These are phyloP conservation scores for Wallacemonas sp. DNA, from an alignment of 208 protist species.

Conservation along the genomic window DNA sequence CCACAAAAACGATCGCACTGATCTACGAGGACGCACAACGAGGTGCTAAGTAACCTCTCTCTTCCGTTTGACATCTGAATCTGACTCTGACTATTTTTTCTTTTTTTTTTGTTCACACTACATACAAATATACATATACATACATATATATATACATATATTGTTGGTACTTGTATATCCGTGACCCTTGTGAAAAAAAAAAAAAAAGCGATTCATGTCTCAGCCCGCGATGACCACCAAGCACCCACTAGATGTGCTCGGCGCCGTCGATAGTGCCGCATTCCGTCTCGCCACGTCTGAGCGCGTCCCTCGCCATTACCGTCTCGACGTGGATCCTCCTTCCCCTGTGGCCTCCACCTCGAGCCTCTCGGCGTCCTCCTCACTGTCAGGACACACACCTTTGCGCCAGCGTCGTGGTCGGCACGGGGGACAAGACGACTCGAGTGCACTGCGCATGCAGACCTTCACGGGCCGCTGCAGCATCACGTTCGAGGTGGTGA, in stretches of 20 bases:
- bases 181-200: no score
- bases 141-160: not conserved
- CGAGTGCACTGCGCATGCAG: not conserved
- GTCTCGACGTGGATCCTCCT: conserved; percentile 6
- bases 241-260: not conserved
- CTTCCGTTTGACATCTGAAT: no score
- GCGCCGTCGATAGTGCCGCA: not conserved
- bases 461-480: conserved; percentile 27
- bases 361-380: not conserved
- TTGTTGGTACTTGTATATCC: no score
- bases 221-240: not conserved
- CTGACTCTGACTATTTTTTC: not conserved
- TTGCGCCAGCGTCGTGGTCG: not conserved
- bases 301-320: conserved; percentile 6
- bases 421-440: not conserved
- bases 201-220: no score
- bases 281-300: not conserved
- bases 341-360: no score
- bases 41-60: no score
- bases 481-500: conserved; percentile 32
- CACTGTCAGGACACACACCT: no score
- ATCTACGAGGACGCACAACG: no score
- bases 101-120: conserved; percentile 16
- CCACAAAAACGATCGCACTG: no score
- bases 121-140: not conserved